A percentile compares a stretch with the other conserved stretches of the same genome.
Conservation (phyloP, 176 grass and related monocot species). For the Alloteropsis semialata region DNA sequence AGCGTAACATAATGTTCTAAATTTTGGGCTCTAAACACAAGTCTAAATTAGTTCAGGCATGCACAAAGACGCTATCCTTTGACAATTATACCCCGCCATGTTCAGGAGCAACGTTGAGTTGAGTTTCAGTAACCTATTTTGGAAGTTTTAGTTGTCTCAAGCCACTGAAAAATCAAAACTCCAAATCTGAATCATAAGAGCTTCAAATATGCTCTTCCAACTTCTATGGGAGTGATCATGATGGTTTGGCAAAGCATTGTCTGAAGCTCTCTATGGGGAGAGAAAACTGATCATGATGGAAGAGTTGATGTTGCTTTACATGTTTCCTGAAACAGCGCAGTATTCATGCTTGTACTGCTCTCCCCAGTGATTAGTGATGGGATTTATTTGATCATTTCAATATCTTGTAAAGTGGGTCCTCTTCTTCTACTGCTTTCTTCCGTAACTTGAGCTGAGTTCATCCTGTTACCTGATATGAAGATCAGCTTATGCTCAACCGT, state of each 20-base stretch:
- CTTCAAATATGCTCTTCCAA: constrained; percentile 19
- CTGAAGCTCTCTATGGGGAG: constrained; percentile 40
- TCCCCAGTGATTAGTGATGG: background rate
- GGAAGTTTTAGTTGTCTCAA: background rate
- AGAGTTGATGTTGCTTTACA: constrained; percentile 44
- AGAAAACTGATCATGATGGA: constrained; percentile 41
- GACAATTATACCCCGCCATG: background rate
- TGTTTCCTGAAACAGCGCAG: constrained; percentile 34
- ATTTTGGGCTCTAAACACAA: background rate
- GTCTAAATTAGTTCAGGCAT: background rate
- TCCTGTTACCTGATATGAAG: constrained; percentile 7
- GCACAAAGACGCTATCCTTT: background rate
- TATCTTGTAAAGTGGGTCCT: background rate
- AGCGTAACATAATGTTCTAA: background rate
- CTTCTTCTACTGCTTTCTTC: background rate
- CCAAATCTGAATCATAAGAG: background rate
- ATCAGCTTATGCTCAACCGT: constrained; percentile 25
- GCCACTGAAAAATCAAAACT: background rate
- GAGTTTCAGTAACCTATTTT: background rate
- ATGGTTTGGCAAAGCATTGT: constrained; percentile 37
- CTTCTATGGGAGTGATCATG: no score
- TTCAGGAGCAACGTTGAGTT: background rate
- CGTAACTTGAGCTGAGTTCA: background rate
- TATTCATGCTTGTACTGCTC: background rate
- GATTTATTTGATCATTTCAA: background rate